A percentile compares a stretch with the other conserved stretches of the same genome.
Conservation (phyloP, 352 stramenopile genomes). For the Phytophthora pinifolia region DNA sequence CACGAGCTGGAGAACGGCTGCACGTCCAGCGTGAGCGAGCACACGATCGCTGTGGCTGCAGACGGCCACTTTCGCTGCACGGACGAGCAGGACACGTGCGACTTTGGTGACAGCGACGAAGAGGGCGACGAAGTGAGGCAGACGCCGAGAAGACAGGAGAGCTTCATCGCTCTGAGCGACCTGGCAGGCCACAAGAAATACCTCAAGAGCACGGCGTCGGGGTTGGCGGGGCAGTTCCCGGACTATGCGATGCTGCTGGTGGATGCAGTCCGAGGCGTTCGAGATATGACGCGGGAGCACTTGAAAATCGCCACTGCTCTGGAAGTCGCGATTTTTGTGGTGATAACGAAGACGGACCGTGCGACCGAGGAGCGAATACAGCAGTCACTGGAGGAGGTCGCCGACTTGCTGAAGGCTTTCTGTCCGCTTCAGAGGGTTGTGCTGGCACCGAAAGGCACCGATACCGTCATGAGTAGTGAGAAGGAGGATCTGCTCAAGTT, state of each 20-base stretch:
- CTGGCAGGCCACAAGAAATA: conserved; percentile 87
- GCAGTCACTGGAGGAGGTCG: conserved; percentile 48
- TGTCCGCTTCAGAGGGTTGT: conserved; percentile 29
- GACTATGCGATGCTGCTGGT: conserved; percentile 89
- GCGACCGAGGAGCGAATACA: conserved; percentile 46
- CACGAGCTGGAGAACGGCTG: conserved; percentile 90
- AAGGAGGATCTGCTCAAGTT: conserved; percentile 20
- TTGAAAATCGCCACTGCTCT: conserved; percentile 77
- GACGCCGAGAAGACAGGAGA: conserved; percentile 27
- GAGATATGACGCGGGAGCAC: conserved; percentile 78
- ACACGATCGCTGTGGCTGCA: conserved; percentile 71
- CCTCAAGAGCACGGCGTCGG: conserved; percentile 87
- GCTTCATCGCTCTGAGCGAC: conserved; percentile 71
- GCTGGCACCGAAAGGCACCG: conserved; percentile 5
- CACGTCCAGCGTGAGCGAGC: conserved; percentile 88
- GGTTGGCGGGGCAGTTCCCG: conserved; percentile 79
- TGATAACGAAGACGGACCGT: conserved; percentile 78
- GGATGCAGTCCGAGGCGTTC: conserved; percentile 62
- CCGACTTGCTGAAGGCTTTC: conserved; percentile 39
- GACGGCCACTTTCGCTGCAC: conserved; percentile 60
- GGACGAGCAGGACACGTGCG: conserved; percentile 49
- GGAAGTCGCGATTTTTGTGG: conserved; percentile 73
- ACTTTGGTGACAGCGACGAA: conserved; percentile 52
- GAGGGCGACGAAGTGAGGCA: conserved; percentile 14
- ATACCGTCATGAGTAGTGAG: conserved; percentile 8